Evolutionary conservation across 73 alveolate species (phyloP).

Genomic region (Paramecium octaurelia): DNA sequence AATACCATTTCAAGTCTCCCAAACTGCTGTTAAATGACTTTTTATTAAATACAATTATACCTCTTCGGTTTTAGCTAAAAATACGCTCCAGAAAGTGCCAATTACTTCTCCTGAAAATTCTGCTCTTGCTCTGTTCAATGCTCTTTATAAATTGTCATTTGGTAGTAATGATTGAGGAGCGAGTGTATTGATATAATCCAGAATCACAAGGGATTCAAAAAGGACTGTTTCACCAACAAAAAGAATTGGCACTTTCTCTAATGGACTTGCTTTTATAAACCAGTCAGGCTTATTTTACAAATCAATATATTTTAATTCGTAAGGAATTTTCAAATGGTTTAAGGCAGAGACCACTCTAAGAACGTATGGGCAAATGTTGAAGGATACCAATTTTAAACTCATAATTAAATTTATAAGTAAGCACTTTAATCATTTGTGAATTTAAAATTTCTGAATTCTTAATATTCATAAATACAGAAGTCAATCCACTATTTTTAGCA

Average conservation of each 20-base stretch:
- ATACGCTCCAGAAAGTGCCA: neutral
- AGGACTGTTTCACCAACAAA: neutral
- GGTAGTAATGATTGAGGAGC: neutral
- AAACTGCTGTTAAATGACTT: neutral
- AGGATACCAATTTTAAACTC: neutral
- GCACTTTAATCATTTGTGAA: neutral
- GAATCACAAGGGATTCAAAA: neutral
- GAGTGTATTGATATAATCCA: constrained; percentile 9
- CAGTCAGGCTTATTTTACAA: constrained; percentile 25
- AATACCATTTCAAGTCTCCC: constrained; percentile 14
- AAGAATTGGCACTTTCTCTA: constrained; percentile 24
- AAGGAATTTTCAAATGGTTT: neutral
- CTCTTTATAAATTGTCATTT: neutral
- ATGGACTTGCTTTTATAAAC: constrained; percentile 26
- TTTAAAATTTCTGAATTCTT: neutral
- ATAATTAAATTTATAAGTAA: neutral
- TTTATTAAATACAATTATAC: neutral
- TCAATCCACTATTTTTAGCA: neutral
- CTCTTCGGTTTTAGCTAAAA: neutral
- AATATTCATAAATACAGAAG: too few relatives aligned
- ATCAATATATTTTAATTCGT: constrained; percentile 5
- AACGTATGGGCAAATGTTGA: constrained; percentile 38
- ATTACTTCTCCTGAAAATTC: constrained; percentile 29
- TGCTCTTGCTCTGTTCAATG: neutral
- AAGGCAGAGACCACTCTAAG: constrained; percentile 38